Percentiles rank a stretch among this genome's conserved stretches.
phyloP scores from a whole-genome alignment of 352 stramenopile genomes.

The Phytophthora pluvialis region DNA sequence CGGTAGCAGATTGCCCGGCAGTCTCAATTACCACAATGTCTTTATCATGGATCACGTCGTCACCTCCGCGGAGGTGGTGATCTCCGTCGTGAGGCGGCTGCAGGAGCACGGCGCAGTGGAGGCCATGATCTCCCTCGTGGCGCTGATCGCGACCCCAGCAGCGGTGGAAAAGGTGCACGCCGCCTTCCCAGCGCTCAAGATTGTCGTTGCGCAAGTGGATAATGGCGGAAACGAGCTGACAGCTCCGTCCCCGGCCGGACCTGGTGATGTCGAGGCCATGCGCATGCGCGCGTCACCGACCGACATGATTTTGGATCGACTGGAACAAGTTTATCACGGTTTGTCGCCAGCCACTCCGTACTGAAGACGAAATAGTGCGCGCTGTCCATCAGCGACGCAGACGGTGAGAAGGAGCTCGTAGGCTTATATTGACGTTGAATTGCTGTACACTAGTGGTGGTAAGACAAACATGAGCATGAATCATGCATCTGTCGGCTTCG shows the following conservation, averaged over 20 bases:
- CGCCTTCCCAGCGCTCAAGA: slow-evolving; percentile 40
- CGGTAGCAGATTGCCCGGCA: slow-evolving; percentile 19
- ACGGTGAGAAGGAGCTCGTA: neutral
- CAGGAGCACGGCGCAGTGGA: slow-evolving; percentile 50
- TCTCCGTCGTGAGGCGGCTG: slow-evolving; percentile 40
- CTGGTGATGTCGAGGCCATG: slow-evolving; percentile 6
- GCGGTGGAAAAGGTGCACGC: slow-evolving; percentile 44
- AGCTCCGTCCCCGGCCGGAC: slow-evolving; percentile 5
- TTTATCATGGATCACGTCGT: slow-evolving; percentile 55
- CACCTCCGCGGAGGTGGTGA: slow-evolving; percentile 37
- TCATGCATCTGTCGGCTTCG: neutral
- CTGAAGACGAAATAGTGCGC: neutral
- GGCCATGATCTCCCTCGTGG: slow-evolving; percentile 50
- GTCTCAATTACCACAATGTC: slow-evolving; percentile 56
- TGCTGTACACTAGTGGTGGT: slow-evolving; percentile 23
- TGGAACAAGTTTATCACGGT: slow-evolving; percentile 37
- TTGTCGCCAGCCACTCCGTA: slow-evolving; percentile 21
- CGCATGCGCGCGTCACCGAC: slow-evolving; percentile 17
- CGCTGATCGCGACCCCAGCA: slow-evolving; percentile 44
- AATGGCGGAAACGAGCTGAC: slow-evolving; percentile 23
- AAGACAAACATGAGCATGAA: neutral
- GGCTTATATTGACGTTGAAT: slow-evolving; percentile 24
- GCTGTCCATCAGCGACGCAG: neutral
- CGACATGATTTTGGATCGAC: slow-evolving; percentile 39
- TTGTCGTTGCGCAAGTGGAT: slow-evolving; percentile 45